phyloP scores from a whole-genome alignment of 2,329 filamentous ascomycete genomes.

The Grosmannia penicillata region DNA sequence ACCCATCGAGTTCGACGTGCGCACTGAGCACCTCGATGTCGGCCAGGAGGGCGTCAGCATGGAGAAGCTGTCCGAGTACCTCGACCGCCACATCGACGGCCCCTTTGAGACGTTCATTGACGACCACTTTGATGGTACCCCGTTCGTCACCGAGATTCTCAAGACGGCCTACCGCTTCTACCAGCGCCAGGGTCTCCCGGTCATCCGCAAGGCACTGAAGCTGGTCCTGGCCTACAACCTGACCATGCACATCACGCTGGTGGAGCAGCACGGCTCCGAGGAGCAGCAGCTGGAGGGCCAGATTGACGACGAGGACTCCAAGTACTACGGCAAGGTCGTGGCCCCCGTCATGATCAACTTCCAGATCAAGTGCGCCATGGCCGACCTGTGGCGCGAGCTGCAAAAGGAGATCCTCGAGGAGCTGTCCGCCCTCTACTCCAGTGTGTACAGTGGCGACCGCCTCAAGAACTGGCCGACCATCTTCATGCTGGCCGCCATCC shows the following conservation, averaged over 20 bases:
- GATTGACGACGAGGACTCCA: slow-evolving; percentile 74
- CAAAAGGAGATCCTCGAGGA: slow-evolving; percentile 95
- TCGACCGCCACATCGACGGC: slow-evolving; percentile 86
- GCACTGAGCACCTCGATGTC: slow-evolving; percentile 78
- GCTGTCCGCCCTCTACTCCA: slow-evolving; percentile 84
- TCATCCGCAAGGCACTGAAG: slow-evolving; percentile 91
- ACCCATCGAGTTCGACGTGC: slow-evolving; percentile 68
- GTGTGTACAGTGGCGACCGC: slow-evolving; percentile 92
- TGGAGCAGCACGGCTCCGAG: slow-evolving; percentile 76
- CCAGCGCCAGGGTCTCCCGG: slow-evolving; percentile 69
- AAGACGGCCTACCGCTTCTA: slow-evolving; percentile 95
- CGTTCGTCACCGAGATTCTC: slow-evolving; percentile 87
- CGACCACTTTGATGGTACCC: slow-evolving; percentile 90
- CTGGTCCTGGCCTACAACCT: slow-evolving; percentile 92
- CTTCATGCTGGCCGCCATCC: slow-evolving; percentile 88
- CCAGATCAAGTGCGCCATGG: slow-evolving; percentile 94
- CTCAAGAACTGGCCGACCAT: slow-evolving; percentile 99
- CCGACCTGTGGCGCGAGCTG: slow-evolving; percentile 94
- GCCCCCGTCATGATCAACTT: slow-evolving; percentile 99
- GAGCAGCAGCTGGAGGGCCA: slow-evolving; percentile 61
- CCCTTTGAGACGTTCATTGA: slow-evolving; percentile 90
- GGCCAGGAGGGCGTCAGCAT: slow-evolving; percentile 77
- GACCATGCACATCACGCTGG: slow-evolving; percentile 85
- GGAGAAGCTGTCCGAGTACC: slow-evolving; percentile 72
- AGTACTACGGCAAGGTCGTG: slow-evolving; percentile 78